Evolutionary conservation across 768 basidiomycete species (phyloP), one percentile per base, ranked within the genome.

Genomic region (Lactarius hatsudake): DNA sequence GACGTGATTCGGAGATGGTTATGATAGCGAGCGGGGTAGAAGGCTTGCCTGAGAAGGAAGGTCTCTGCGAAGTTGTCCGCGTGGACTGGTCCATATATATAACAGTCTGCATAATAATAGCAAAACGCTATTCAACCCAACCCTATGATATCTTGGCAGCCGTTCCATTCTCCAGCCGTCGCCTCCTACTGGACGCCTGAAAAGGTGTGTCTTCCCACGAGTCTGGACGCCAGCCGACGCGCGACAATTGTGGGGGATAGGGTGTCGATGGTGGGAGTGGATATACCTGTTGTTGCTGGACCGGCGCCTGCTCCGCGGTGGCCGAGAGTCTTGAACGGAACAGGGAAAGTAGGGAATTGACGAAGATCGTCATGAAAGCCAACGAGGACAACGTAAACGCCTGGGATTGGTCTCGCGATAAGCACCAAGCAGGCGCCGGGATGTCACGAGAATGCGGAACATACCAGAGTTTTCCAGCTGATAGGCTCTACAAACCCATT

Each of bases 401-500:
- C 91, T 93, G 66, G 48, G 55, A 68, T 69, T 23, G 64, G 76
- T 57, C 58, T 13, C 20, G 73, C 48, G 30, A 61, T 67, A 23
- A 66, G 59, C 62, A 67, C 61, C 64, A 57, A 67, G 59, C 63
- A 60, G 48, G 62, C 59, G 54, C 58, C 54, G 51, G 57, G 65
- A 34, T 13, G 64, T 63, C 36, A 72, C 42, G 48, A 56, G 56
- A 17, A 67, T 26, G 58, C 18, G 51, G 54, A 61, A 73, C 91
- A 77, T 69, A 93, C 96, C 77, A 98, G 79, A 15, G 95, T 95
- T 80, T 96, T 97, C 94, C 95, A 98, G 76, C 91, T 94, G 78
- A 99, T 96, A 59, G 91, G 91, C 74, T 99, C 96, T 17, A 98
- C 92, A 74, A 99, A 99, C 1, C 93, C 88, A 75, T 98, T 97